Conservation (phyloP, 108 stramenopile genomes). For the Bacterosira constricta region DNA sequence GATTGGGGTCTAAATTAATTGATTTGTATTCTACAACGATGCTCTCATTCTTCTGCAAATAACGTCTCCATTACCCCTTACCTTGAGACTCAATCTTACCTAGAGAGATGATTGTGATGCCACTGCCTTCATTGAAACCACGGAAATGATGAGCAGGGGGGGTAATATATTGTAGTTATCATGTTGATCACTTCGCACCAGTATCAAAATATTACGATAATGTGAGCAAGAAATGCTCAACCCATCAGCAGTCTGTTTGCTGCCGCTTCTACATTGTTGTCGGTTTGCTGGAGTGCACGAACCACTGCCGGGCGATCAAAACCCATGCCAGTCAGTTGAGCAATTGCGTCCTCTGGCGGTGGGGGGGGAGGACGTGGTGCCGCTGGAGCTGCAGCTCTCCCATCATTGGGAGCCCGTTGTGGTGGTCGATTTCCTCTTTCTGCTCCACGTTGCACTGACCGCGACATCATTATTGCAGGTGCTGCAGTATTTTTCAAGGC, state of each 20-base stretch:
- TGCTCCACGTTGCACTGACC: constrained; percentile 35
- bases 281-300: constrained; percentile 62
- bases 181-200: too few species aligned
- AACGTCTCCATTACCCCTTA: too few species aligned
- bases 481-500: neutral
- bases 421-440: constrained; percentile 11
- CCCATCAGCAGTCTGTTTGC: constrained; percentile 76
- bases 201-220: too few species aligned
- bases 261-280: constrained; percentile 90
- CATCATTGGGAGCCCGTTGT: constrained; percentile 2
- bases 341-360: constrained; percentile 74
- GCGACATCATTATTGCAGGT: constrained; percentile 44
- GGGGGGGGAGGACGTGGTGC: constrained; percentile 48
- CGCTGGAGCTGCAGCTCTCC: constrained; percentile 10
- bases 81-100: too few species aligned
- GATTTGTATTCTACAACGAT: too few species aligned
- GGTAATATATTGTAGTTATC: too few species aligned
- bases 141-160: too few species aligned
- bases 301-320: constrained; percentile 79
- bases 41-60: too few species aligned
- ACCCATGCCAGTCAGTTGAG: constrained; percentile 80
- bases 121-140: too few species aligned
- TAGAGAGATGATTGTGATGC: too few species aligned
- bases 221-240: too few species aligned
- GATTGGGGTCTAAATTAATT: too few species aligned